Base-by-base conservation (phyloP, 331 rosid species). In the Dryas integrifolia region DNA sequence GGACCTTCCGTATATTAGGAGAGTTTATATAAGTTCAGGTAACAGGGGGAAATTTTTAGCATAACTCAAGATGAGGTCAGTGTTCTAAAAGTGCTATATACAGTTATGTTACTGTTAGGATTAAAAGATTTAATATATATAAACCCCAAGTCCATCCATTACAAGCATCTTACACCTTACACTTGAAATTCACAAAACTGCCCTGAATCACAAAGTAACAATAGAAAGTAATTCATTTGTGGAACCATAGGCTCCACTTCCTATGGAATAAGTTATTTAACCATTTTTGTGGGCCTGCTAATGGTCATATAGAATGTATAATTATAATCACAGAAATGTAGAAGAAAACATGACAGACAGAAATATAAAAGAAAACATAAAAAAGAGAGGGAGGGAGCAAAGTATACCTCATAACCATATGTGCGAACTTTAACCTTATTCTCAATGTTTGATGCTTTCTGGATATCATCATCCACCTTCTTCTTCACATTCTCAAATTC, bases 371-470 rank as follows among this genome's bases (percentile, higher is more conserved):
- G 26, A 76, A 46, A 45, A 9, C 12, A 44, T 66, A 66, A 66
- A 56, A 50, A 72, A n/a, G 65, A 24, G 35, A 65, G 38, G 8
- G 53, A 30, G 74, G 8, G 24, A 39, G 58, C 26, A 65, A 26
- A 73, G 13, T 65, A 81, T 87, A 90, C 98, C 98, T 92, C 98
- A 72, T 90, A 90, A 71, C 98, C 98, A 71, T 92, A 91, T 0
- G 96, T 92, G 67, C 89, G 90, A 50, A 87, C 83, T 61, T 84
- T 86, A 58, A 82, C 90, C 80, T 90, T 90, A 83, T 87, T 92
- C 83, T 90, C 98, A 69, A 92, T 85, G 65, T 85, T 88, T 15
- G 81, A 83, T 50, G 84, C 85, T 82, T 88, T 92, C 76, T 84
- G 91, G 67, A 86, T 89, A 78, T 88, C 98, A 71, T 89, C 97